Evolutionary conservation across 225 moss, liverwort and hornwort genomes (phyloP).

Genomic region (Ulota crispa): DNA sequence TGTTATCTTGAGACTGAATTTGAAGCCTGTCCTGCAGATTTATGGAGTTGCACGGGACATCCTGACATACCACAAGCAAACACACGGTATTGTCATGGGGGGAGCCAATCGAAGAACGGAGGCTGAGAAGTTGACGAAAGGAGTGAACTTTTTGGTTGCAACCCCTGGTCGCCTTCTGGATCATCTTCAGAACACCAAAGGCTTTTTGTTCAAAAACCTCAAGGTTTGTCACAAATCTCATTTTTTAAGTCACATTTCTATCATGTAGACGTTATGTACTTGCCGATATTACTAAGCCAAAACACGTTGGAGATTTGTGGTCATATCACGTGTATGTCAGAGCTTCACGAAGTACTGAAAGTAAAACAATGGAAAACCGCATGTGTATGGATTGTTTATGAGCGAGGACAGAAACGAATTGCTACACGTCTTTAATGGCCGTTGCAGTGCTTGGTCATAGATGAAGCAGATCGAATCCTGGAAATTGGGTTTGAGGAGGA

Average conservation of each 20-base stretch:
- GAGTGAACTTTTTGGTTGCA: constrained; percentile 88
- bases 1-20: background rate
- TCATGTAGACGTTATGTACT: background rate
- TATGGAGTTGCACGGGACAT: constrained; percentile 94
- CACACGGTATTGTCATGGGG: constrained; percentile 97
- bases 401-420: background rate
- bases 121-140: constrained; percentile 87
- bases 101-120: constrained; percentile 92
- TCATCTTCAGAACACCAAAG: constrained; percentile 97
- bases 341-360: background rate
- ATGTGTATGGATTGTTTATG: background rate
- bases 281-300: background rate
- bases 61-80: constrained; percentile 96
- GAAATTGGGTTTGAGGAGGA: constrained; percentile 99
- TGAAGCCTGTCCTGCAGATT: constrained; percentile 45
- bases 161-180: constrained; percentile 94
- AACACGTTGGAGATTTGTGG: background rate
- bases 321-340: background rate
- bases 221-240: constrained; percentile 44
- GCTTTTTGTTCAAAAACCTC: constrained; percentile 88
- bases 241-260: background rate
- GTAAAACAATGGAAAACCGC: background rate
- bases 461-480: constrained; percentile 97
- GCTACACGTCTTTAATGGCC: constrained; percentile 12
- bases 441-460: constrained; percentile 91